These are phyloP conservation scores for Chaetomiaceae sp. DNA, from an alignment of 2,329 filamentous ascomycete species.

Conservation along the genomic window DNA sequence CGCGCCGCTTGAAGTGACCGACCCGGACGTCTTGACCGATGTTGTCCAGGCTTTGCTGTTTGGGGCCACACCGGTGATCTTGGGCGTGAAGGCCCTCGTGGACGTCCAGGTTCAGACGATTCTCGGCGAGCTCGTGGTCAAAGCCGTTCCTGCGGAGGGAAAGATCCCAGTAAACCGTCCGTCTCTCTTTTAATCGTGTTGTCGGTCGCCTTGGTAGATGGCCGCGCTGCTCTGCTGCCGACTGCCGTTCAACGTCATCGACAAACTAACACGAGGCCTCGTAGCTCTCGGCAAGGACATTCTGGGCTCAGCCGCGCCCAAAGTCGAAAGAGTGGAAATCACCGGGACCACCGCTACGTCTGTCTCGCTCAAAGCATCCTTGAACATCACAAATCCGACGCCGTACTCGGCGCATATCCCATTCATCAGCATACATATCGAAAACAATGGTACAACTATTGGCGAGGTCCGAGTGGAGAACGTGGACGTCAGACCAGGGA, in stretches of 20 bases:
- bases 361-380: constrained; percentile 60
- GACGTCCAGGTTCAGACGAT: constrained; percentile 78
- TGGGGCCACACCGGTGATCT: constrained; percentile 58
- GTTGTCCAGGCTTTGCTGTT: constrained; percentile 79
- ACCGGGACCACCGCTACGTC: constrained; percentile 65
- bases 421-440: constrained; percentile 67
- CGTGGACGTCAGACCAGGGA: constrained; percentile 58
- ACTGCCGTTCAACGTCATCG: neutral
- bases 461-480: constrained; percentile 67
- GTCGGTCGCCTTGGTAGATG: constrained; percentile 29
- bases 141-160: constrained; percentile 78
- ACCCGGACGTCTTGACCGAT: constrained; percentile 70
- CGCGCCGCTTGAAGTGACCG: constrained; percentile 75
- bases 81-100: constrained; percentile 72
- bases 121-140: constrained; percentile 73
- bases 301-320: constrained; percentile 47
- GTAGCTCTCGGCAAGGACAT: constrained; percentile 54
- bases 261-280: constrained; percentile 26
- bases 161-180: constrained; percentile 89
- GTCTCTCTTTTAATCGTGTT: constrained; percentile 53
- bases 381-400: constrained; percentile 89
- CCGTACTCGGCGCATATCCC: constrained; percentile 79
- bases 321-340: constrained; percentile 65
- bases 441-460: constrained; percentile 66
- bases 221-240: constrained; percentile 9